Conservation (phyloP, 805 yeast genomes). For the Zygosaccharomyces siamensis region DNA sequence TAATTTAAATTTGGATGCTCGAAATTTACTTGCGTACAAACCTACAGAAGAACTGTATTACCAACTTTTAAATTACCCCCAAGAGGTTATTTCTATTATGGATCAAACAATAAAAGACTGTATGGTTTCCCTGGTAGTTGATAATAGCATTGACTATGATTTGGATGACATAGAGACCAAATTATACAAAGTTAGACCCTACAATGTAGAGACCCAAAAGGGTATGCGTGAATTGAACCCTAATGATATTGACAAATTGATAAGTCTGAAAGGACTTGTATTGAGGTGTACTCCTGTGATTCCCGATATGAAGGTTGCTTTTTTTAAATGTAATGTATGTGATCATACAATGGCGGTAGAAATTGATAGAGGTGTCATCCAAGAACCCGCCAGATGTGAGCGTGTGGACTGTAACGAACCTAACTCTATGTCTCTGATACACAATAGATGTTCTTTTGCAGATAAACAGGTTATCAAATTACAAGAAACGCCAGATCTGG, state of each 20-base stretch:
- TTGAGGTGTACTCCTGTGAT: slow-evolving; percentile 84
- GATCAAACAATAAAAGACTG: slow-evolving; percentile 92
- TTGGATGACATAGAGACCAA: slow-evolving; percentile 70
- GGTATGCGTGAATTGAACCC: slow-evolving; percentile 95
- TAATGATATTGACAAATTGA: slow-evolving; percentile 88
- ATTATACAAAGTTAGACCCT: slow-evolving; percentile 86
- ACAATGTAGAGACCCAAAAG: slow-evolving; percentile 60
- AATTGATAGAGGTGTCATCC: slow-evolving; percentile 89
- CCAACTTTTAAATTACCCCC: slow-evolving; percentile 89
- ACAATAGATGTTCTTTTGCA: slow-evolving; percentile 87
- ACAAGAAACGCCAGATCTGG: slow-evolving; percentile 93
- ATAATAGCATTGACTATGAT: slow-evolving; percentile 46
- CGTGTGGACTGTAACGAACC: slow-evolving; percentile 74
- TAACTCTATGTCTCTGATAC: slow-evolving; percentile 85
- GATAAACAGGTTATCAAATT: slow-evolving; percentile 92
- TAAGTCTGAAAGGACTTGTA: slow-evolving; percentile 85
- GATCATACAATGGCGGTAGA: slow-evolving; percentile 88
- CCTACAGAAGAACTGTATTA: slow-evolving; percentile 74
- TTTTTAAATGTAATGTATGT: slow-evolving; percentile 92
- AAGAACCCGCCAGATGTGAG: slow-evolving; percentile 93
- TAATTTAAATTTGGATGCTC: slow-evolving; percentile 79
- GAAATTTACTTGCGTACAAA: slow-evolving; percentile 69
- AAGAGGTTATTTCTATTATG: slow-evolving; percentile 95
- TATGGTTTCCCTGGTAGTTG: slow-evolving; percentile 67
- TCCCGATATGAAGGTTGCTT: slow-evolving; percentile 97